Conservation (phyloP, 352 stramenopile genomes). For the Pythium guiyangense region DNA sequence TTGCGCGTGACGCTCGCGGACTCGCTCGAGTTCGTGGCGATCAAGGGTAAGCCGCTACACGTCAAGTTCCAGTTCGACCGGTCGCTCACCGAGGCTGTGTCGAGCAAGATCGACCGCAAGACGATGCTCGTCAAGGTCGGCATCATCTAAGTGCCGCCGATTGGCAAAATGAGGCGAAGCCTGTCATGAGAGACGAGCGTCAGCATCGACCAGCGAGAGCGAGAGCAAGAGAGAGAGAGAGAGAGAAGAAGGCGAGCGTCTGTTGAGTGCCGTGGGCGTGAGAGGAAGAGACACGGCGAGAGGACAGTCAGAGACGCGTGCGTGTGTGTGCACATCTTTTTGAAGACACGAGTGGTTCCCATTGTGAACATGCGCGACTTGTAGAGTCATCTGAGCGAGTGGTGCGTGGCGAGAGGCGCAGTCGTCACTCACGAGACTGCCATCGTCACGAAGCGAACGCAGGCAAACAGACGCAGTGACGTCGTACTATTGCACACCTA, state of each 20-base stretch:
- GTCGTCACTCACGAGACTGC: too few relatives aligned
- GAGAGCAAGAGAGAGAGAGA: not conserved
- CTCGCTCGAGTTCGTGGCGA: conserved; percentile 59
- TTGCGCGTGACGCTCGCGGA: conserved; percentile 67
- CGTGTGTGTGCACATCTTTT: conserved; percentile 1
- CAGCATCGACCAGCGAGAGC: not conserved
- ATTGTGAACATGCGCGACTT: too few relatives aligned
- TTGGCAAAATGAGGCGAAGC: not conserved
- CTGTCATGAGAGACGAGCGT: not conserved
- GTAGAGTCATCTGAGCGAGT: too few relatives aligned
- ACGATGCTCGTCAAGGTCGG: conserved; percentile 73
- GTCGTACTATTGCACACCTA: not conserved
- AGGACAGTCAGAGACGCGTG: too few relatives aligned
- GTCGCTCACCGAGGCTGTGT: conserved; percentile 47
- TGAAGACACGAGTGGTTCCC: not conserved
- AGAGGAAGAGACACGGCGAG: too few relatives aligned
- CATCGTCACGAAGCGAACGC: not conserved
- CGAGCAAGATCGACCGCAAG: conserved; percentile 63
- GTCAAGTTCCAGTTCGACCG: conserved; percentile 74
- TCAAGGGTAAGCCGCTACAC: conserved; percentile 60
- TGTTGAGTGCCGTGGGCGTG: not conserved
- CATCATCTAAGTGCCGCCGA: conserved; percentile 45
- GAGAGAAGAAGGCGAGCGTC: not conserved
- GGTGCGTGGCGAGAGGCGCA: too few relatives aligned
- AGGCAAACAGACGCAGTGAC: not conserved